Conservation (phyloP, 2,329 filamentous ascomycete genomes). For the Cladophialophora psammophila region DNA sequence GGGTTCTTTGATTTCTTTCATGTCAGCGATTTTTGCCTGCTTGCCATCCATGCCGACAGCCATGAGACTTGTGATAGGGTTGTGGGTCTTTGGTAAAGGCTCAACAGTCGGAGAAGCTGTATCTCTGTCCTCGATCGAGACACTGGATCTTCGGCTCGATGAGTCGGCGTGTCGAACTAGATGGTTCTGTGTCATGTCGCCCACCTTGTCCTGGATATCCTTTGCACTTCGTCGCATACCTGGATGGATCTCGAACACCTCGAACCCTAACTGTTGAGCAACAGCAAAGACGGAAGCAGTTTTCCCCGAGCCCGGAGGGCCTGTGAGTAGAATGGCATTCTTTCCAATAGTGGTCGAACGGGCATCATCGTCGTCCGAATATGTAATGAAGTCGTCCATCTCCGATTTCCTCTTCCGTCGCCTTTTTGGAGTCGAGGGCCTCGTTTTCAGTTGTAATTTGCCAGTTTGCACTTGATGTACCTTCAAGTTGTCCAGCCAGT, state of each 20-base stretch:
- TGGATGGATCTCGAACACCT: slow-evolving; percentile 93
- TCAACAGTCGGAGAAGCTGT: slow-evolving; percentile 31
- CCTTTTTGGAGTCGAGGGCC: slow-evolving; percentile 48
- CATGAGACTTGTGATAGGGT: slow-evolving; percentile 38
- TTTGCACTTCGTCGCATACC: slow-evolving; percentile 83
- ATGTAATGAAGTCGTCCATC: slow-evolving; percentile 80
- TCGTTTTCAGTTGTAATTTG: slow-evolving; percentile 36
- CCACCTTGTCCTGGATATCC: slow-evolving; percentile 89
- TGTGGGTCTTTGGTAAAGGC: slow-evolving; percentile 40
- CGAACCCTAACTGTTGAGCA: slow-evolving; percentile 88
- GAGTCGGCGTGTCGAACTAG: slow-evolving; percentile 66
- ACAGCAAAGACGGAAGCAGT: slow-evolving; percentile 91
- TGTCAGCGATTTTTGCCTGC: slow-evolving; percentile 38
- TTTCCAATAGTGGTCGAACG: slow-evolving; percentile 56
- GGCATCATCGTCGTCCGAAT: slow-evolving; percentile 77
- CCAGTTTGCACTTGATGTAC: slow-evolving; percentile 78
- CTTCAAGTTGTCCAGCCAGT: slow-evolving; percentile 81
- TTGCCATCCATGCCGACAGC: slow-evolving; percentile 31
- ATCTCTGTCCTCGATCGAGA: slow-evolving; percentile 26
- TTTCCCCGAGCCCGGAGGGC: slow-evolving; percentile 89
- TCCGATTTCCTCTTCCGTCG: slow-evolving; percentile 70
- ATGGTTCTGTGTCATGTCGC: slow-evolving; percentile 97
- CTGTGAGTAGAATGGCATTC: slow-evolving; percentile 88
- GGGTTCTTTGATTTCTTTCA: slow-evolving; percentile 15
- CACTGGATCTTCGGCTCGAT: slow-evolving; percentile 35